Base-by-base conservation (phyloP, 768 basidiomycete species). In the Tricholoma matsutake region DNA sequence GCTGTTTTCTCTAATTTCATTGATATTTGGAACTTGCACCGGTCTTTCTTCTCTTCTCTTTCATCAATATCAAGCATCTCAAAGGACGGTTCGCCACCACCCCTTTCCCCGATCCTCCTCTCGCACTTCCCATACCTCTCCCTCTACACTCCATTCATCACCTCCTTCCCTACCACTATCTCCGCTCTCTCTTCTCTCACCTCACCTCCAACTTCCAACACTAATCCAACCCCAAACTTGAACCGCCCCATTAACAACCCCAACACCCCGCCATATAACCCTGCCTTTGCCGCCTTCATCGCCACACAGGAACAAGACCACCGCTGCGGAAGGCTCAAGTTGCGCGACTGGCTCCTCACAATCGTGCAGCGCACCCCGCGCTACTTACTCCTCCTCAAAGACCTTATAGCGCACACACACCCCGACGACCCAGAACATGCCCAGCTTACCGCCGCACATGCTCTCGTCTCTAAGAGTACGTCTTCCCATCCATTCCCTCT, bases 1-100 rank as follows among this genome's bases (percentile, higher is more conserved):
- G 80, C 86, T 11, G 78, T 94, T 35, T 95, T 95, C 73, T 89
- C 89, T 63, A 94, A 94, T 72, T 93, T 94, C 64, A 87, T 93
- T 69, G 92, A 94, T 72, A 94, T 95, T 34, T 93, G 89, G 92
- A 94, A 92, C 67, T 80, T 92, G 45, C 91, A 93, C 73, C 88
- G 83, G 56, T 83, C 88, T 2, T 88, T 93, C 73, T 85, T 86
- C 60, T 76, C 82, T 6, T 82, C 86, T 2, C 79, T 93, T 69
- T 58, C 77, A 75, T 69, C 59, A 43, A 16, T 16, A 39, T 45
- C 39, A 39, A n/a, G 14, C 6, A 13, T 39, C 39, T 39, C 61
- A 59, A n/a, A 61, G 39, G 52, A 45, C 31, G 32, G 20, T 20
- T 52, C 18, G 72, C 84, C 57, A 80, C 78, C 10, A 75, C 75